Evolutionary conservation across 352 stramenopile species (phyloP), one percentile per base, ranked within the genome.

Genomic region (Pythium phragmitis): DNA sequence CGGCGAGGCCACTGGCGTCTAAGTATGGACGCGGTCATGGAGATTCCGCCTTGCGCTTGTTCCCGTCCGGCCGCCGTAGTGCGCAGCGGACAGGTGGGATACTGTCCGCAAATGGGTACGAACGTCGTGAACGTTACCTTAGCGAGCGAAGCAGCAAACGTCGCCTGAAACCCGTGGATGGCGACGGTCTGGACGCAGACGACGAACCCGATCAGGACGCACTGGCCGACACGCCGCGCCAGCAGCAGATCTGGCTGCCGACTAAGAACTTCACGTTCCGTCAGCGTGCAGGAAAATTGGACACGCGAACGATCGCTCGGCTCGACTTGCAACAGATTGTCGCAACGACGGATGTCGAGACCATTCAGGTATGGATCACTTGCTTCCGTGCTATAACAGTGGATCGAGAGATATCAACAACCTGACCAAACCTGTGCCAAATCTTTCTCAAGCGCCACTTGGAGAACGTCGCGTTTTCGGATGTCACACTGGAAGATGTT

Each of bases 401-500:
- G 26, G 4, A 23, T 19, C 33, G 9, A 33, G 8, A 8, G 17
- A 12, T 19, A 12, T 19, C 11, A 37, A 14, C 4, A 11, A 4
- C 23, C 12, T 37, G 47, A 37, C 26, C 23, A 39, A 21, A 21
- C 9, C 7, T 13, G 5, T 19, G 9, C 1, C 26, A 30, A 30
- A 37, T 66, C 28, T 2, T 16, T 9, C 16, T 36, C 16, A 36
- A 78, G 69, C 72, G 68, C 5, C 83, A 92, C 60, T 30, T 94
- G 39, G 85, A 94, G 58, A 94, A 94, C 68, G 39, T 94, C 30
- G 74, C 82, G 2, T 94, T 94, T 63, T 79, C 85, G 14, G 85
- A 94, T 57, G 80, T 94, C 23, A 92, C 85, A 7, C 50, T 92
- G 30, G 83, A 94, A 14, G 85, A 94, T 36, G 82, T 94, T 9